A percentile compares a stretch with the other conserved stretches of the same genome.
Evolutionary conservation across 1,284 basidiomycete species (phyloP).

Genomic region (Sanghuangporus baumii): DNA sequence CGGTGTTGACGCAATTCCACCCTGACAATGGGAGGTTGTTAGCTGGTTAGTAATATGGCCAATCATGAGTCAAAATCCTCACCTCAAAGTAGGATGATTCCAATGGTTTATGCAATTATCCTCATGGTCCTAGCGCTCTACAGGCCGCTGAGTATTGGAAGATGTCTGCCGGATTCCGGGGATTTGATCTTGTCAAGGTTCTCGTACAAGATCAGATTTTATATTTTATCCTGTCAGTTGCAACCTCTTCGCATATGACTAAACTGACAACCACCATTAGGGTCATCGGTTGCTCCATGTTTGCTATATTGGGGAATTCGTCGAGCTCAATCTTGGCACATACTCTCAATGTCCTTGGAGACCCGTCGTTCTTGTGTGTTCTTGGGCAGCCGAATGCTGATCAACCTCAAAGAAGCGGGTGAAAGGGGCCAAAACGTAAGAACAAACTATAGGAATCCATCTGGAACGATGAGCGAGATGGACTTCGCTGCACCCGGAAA

Average conservation of each 20-base stretch:
- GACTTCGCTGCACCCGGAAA: background rate
- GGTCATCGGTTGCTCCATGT: background rate
- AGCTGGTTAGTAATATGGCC: background rate
- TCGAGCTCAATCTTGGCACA: background rate
- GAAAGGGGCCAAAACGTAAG: background rate
- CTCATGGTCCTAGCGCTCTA: background rate
- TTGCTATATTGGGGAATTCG: background rate
- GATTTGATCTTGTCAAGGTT: background rate
- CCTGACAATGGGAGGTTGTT: background rate
- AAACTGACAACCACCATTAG: background rate
- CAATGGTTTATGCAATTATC: background rate
- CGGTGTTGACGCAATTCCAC: background rate
- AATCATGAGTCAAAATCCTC: background rate
- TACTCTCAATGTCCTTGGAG: background rate
- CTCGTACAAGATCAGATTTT: background rate
- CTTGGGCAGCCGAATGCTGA: background rate
- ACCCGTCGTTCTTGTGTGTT: background rate
- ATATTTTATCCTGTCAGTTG: background rate
- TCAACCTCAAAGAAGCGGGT: background rate
- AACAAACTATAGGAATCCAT: background rate
- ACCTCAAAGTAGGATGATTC: background rate
- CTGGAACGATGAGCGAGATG: background rate
- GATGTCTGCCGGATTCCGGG: background rate
- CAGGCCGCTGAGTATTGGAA: background rate
- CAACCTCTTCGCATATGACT: background rate